Evolutionary conservation across 345 rosid species (phyloP).

Genomic region (Brassica juncea): DNA sequence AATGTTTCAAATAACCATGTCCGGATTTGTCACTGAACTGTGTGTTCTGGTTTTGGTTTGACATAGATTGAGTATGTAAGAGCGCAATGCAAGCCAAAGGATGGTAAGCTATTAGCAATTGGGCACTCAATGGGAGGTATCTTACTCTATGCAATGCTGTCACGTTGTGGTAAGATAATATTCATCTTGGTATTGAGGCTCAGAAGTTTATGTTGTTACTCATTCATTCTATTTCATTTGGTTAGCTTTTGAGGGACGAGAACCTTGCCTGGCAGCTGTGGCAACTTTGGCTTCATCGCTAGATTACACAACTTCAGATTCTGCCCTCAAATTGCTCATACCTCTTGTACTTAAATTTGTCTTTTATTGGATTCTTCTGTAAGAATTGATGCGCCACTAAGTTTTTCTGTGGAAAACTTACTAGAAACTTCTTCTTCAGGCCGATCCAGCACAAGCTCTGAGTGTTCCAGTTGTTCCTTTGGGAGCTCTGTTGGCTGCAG

Average conservation of each 20-base stretch:
- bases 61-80: constrained; percentile 43
- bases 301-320: constrained; percentile 84
- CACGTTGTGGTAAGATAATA: constrained; percentile 38
- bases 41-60: constrained; percentile 35
- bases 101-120: constrained; percentile 75
- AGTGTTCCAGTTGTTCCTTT: constrained; percentile 94
- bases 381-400: constrained; percentile 5
- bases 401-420: constrained; percentile 25
- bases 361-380: constrained; percentile 10
- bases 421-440: constrained; percentile 52
- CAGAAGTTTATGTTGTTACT: neutral
- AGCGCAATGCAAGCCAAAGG: constrained; percentile 59
- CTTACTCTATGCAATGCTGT: constrained; percentile 46
- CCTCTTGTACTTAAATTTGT: constrained; percentile 68
- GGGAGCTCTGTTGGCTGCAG: constrained; percentile 79
- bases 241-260: constrained; percentile 73
- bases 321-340: constrained; percentile 77
- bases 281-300: constrained; percentile 90
- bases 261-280: constrained; percentile 66
- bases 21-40: constrained; percentile 16
- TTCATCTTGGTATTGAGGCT: neutral
- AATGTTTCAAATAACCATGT: neutral
- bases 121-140: constrained; percentile 65
- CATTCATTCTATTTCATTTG: constrained; percentile 25
- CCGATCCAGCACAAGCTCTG: constrained; percentile 95